Evolutionary conservation across 331 rosid species (phyloP).

Genomic region (Pyracantha coccinea): DNA sequence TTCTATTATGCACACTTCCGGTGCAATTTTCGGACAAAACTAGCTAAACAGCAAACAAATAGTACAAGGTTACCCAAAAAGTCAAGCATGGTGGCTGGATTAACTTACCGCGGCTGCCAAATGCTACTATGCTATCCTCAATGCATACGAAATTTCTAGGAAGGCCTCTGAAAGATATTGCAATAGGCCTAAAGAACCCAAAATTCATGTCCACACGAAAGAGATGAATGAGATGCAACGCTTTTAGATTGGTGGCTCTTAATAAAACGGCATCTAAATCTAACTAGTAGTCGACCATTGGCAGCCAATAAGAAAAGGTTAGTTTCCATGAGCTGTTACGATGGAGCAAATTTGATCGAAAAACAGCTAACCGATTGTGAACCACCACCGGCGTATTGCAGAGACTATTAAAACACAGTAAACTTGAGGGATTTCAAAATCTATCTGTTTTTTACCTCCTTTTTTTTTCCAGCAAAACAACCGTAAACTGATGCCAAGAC

Average conservation of each 20-base stretch:
- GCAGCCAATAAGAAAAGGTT: background rate
- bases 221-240: background rate
- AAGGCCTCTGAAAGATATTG: background rate
- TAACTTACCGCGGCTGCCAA: background rate
- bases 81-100: too few relatives aligned
- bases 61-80: background rate
- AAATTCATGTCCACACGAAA: background rate
- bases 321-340: background rate
- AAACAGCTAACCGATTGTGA: background rate
- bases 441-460: background rate
- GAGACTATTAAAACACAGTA: background rate
- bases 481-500: background rate
- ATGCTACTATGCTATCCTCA: background rate
- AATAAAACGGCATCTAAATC: background rate
- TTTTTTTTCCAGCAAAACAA: background rate
- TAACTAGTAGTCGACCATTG: background rate
- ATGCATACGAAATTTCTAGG: background rate
- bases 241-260: background rate
- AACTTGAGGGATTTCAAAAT: background rate
- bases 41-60: background rate
- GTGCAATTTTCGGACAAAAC: background rate
- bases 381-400: background rate
- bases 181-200: background rate
- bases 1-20: background rate
- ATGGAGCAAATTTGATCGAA: background rate